A percentile compares a stretch with the other conserved stretches of the same genome.
Conservation (phyloP, 768 basidiomycete genomes). For the Neoboletus brunneissimus region DNA sequence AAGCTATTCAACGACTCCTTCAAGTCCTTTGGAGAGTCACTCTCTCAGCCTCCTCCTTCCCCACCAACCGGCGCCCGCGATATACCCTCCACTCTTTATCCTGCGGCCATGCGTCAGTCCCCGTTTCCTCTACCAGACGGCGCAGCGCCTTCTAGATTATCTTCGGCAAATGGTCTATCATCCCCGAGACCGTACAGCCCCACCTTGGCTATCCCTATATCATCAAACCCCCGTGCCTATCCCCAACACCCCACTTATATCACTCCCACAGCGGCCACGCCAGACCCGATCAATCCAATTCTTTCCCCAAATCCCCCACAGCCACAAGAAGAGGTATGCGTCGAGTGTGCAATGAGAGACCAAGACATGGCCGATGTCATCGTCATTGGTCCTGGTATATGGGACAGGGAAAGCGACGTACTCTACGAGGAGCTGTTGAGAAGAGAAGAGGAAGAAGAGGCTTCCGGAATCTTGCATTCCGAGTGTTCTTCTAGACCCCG, state of each 20-base stretch:
- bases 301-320: conserved; percentile 52
- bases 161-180: conserved; percentile 56
- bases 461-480: conserved; percentile 42
- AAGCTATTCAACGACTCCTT: conserved; percentile 29
- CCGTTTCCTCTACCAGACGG: conserved; percentile 40
- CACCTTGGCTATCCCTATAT: conserved; percentile 48
- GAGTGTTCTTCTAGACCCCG: conserved; percentile 59
- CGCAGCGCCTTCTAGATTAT: conserved; percentile 31
- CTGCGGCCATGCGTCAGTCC: conserved; percentile 46
- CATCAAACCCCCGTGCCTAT: conserved; percentile 63
- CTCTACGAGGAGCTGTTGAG: conserved; percentile 72
- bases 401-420: conserved; percentile 89
- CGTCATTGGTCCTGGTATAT: conserved; percentile 80
- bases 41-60: conserved; percentile 23
- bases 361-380: conserved; percentile 96
- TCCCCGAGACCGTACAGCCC: conserved; percentile 53
- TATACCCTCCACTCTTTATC: conserved; percentile 35
- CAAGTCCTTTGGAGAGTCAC: conserved; percentile 32
- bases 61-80: conserved; percentile 23
- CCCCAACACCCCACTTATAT: conserved; percentile 79
- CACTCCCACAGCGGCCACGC: conserved; percentile 48
- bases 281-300: conserved; percentile 58
- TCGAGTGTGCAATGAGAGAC: conserved; percentile 98
- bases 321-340: conserved; percentile 79
- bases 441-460: conserved; percentile 70